A percentile compares a stretch with the other conserved stretches of the same genome.
These are phyloP conservation scores for Pleurotus cornucopiae DNA, from an alignment of 768 basidiomycete genomes.

Conservation along the genomic window DNA sequence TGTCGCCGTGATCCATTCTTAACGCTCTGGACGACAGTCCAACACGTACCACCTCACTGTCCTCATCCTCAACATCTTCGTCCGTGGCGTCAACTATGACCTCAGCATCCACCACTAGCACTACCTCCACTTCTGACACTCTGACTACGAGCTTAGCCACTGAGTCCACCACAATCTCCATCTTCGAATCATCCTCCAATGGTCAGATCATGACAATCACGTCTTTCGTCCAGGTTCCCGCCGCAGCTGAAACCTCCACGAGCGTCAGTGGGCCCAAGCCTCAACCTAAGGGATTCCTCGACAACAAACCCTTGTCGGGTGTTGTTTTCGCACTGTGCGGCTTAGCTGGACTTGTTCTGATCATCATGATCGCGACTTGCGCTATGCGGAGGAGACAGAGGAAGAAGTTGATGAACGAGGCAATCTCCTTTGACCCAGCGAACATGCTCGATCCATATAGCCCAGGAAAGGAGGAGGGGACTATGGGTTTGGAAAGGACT, in stretches of 20 bases:
- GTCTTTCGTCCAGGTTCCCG: constrained; percentile 20
- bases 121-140: constrained; percentile 11
- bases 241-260: constrained; percentile 19
- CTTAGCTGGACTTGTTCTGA: constrained; percentile 38
- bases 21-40: too few species aligned
- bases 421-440: constrained; percentile 49
- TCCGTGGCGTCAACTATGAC: constrained; percentile 11
- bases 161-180: constrained; percentile 11
- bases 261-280: constrained; percentile 10
- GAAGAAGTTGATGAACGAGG: constrained; percentile 36
- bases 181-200: constrained; percentile 20
- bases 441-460: constrained; percentile 13
- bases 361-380: constrained; percentile 42
- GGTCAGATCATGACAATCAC: constrained; percentile 29
- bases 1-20: too few species aligned
- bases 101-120: constrained; percentile 13
- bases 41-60: too few species aligned
- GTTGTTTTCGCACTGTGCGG: constrained; percentile 53
- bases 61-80: background rate
- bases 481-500: background rate
- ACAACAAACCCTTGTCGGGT: constrained; percentile 61
- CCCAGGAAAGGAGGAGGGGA: background rate
- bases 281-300: constrained; percentile 43
- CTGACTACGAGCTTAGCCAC: constrained; percentile 13
- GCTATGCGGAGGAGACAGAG: constrained; percentile 45